These are phyloP conservation scores for Isabelozyma gotoi DNA, from an alignment of 805 yeast species.

Conservation along the genomic window DNA sequence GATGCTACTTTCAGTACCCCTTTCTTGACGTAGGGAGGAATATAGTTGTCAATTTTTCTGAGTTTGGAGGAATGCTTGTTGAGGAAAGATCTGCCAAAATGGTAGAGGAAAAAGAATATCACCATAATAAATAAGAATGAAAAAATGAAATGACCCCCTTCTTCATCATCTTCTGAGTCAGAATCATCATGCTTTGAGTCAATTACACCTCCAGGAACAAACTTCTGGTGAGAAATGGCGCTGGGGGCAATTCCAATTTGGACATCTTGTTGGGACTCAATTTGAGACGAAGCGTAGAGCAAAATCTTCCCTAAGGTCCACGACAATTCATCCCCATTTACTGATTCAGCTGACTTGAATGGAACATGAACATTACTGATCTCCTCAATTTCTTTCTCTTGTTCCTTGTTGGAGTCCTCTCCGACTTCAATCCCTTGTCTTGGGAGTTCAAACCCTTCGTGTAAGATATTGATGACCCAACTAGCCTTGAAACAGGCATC, in stretches of 20 bases:
- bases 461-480: conserved; percentile 88
- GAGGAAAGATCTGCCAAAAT: conserved; percentile 9
- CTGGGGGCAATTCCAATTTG: conserved; percentile 44
- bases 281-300: conserved; percentile 74
- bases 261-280: conserved; percentile 25
- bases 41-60: conserved; percentile 9
- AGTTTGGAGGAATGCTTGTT: conserved; percentile 8
- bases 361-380: conserved; percentile 46
- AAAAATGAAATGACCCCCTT: conserved; percentile 3
- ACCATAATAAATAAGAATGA: conserved; percentile 16
- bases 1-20: conserved; percentile 10
- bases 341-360: conserved; percentile 77
- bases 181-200: conserved; percentile 10
- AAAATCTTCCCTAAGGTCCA: conserved; percentile 95
- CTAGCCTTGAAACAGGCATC: conserved; percentile 92
- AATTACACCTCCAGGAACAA: conserved; percentile 30
- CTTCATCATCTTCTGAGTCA: conserved; percentile 13
- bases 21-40: conserved; percentile 11
- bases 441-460: conserved; percentile 91
- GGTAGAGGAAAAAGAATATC: conserved; percentile 15
- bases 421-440: conserved; percentile 54
- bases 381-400: conserved; percentile 27
- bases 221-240: conserved; percentile 28
- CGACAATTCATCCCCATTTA: conserved; percentile 83
- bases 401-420: conserved; percentile 13